Conservation (phyloP, 225 moss, liverwort and hornwort genomes). For the Lunularia cruciata region DNA sequence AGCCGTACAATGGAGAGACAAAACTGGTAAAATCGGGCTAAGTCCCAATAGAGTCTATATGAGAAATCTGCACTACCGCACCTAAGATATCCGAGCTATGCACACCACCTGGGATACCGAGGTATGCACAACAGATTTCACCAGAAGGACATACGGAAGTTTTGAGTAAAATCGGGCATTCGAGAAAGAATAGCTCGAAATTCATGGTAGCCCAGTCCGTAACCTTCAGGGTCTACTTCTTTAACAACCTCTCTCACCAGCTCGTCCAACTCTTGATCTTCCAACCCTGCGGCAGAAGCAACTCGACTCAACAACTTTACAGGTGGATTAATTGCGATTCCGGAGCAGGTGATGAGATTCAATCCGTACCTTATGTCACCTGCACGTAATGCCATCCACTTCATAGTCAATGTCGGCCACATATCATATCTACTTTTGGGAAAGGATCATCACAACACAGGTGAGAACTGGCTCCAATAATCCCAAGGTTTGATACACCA, state of each 20-base stretch:
- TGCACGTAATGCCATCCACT: slow-evolving; percentile 18
- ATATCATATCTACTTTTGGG: too few species aligned
- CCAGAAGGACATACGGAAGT: slow-evolving; percentile 66
- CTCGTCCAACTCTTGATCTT: slow-evolving; percentile 55
- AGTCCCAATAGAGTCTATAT: too few species aligned
- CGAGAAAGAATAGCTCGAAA: slow-evolving; percentile 74
- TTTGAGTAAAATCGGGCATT: slow-evolving; percentile 83
- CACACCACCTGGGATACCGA: not conserved
- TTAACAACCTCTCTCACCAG: slow-evolving; percentile 57
- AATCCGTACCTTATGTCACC: slow-evolving; percentile 78
- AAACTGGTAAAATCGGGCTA: too few species aligned
- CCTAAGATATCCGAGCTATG: too few species aligned
- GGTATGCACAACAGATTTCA: not conserved
- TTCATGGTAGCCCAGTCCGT: slow-evolving; percentile 74
- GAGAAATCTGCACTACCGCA: too few species aligned
- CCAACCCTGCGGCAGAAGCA: slow-evolving; percentile 66
- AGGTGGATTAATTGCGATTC: slow-evolving; percentile 54
- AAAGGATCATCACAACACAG: too few species aligned
- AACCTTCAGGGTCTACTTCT: slow-evolving; percentile 60
- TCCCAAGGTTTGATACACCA: too few species aligned
- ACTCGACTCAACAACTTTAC: slow-evolving; percentile 49
- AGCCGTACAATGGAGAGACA: too few species aligned
- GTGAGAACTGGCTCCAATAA: too few species aligned
- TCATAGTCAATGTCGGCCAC: too few species aligned
- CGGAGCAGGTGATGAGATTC: slow-evolving; percentile 68